These are phyloP conservation scores for Tylopilus rubrobrunneus DNA, from an alignment of 768 basidiomycete genomes.

Conservation along the genomic window DNA sequence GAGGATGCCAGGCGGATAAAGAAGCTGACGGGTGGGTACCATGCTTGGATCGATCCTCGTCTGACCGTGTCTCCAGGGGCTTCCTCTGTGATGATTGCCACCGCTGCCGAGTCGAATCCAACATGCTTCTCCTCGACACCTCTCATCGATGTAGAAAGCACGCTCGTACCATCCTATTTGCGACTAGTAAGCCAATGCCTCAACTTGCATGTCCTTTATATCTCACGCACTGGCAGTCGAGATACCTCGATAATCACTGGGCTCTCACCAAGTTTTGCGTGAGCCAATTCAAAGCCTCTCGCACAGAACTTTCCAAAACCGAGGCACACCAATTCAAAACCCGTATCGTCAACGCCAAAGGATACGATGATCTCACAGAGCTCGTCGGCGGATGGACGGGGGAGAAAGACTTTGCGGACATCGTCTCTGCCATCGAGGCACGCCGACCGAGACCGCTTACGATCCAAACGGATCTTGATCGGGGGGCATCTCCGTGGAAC, in stretches of 20 bases:
- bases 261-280: constrained; percentile 86
- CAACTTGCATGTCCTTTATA: background rate
- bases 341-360: constrained; percentile 56
- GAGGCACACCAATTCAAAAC: constrained; percentile 56
- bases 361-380: constrained; percentile 50
- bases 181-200: constrained; percentile 50
- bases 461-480: background rate
- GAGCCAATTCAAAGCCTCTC: constrained; percentile 71
- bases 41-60: background rate
- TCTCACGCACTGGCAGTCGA: constrained; percentile 42
- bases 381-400: constrained; percentile 56
- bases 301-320: constrained; percentile 51
- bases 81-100: constrained; percentile 93
- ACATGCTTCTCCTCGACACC: constrained; percentile 76
- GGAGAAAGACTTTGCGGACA: constrained; percentile 55
- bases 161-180: constrained; percentile 68
- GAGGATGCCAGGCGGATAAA: constrained; percentile 77
- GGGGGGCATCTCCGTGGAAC: background rate
- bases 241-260: constrained; percentile 78
- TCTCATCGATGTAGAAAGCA: constrained; percentile 62
- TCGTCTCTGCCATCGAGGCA: constrained; percentile 44
- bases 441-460: constrained; percentile 23
- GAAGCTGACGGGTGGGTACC: constrained; percentile 60
- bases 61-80: constrained; percentile 46
- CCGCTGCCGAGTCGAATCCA: constrained; percentile 90